Base-by-base conservation (phyloP, 2,329 filamentous ascomycete species). In the Biscogniauxia marginata region DNA sequence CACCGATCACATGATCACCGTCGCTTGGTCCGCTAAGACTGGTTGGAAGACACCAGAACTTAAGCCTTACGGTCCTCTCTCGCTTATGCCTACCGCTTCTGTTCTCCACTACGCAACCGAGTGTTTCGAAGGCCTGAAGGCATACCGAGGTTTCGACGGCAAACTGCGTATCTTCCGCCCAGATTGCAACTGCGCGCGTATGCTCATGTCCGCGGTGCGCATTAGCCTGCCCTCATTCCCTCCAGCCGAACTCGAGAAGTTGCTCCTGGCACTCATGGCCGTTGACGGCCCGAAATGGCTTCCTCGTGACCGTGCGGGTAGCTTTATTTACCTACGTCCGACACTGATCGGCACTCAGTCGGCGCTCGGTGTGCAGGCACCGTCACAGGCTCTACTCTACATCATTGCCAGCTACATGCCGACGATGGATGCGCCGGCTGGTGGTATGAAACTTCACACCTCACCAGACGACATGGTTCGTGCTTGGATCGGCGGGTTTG, bases 401-500 rank as follows among this genome's bases (percentile, higher is more conserved):
- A 84, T 96, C 70, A 89, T 96, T 59, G 79, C 83, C 55, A 84
- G 71, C 57, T 86, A 79, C 71, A 85, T 87, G 84, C 81, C 84
- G 19, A 69, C 73, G 55, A 71, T 87, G 70, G 81, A 84, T 64
- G 62, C 74, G 11, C 76, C 78, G 4, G 63, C 70, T 0, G 81
- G 80, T 30, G 85, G 85, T 62, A 81, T 96, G 79, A 87, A 84
- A 66, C 83, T 96, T 47, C 84, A 93, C 69, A 93, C 92, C 0
- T 90, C 84, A 47, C 83, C 85, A 54, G 86, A 93, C 63, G 90
- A 96, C 72, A 90, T 88, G 79, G 86, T 96, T 56, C 88, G 93
- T 63, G 92, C 93, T 11, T 97, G 93, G 93, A 91, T 91, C 19
- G 93, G 93, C 59, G 93, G 93, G 8, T 96, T 96, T 72, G 93